Evolutionary conservation across 345 rosid species (phyloP).

Genomic region (Citrus reticulata): DNA sequence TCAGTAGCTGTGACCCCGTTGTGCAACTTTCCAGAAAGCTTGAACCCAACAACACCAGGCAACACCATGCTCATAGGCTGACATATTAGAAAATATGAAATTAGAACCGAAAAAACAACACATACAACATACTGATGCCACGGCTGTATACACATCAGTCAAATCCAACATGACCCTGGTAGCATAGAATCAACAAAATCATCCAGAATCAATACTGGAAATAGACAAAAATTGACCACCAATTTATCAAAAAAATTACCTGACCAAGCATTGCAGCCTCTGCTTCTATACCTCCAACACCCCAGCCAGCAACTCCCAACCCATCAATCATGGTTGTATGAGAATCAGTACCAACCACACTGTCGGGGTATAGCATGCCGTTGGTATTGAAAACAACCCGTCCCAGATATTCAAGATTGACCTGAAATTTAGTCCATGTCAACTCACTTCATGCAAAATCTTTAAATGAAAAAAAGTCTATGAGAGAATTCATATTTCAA

Average conservation of each 20-base stretch:
- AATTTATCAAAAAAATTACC: constrained; percentile 36
- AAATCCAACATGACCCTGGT: background rate
- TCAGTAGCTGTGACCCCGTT: constrained; percentile 98
- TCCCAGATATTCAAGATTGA: constrained; percentile 95
- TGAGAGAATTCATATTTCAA: background rate
- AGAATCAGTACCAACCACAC: constrained; percentile 98
- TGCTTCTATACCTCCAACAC: constrained; percentile 99
- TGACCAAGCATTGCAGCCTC: constrained; percentile 99
- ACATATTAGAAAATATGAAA: constrained; percentile 1
- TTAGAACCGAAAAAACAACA: background rate
- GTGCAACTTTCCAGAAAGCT: constrained; percentile 71
- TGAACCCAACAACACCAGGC: constrained; percentile 99
- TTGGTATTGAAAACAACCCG: constrained; percentile 90
- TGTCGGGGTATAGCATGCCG: constrained; percentile 83
- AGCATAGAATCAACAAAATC: background rate
- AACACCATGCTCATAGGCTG: constrained; percentile 99
- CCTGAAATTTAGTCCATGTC: constrained; percentile 50
- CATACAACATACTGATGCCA: no score
- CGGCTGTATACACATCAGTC: background rate
- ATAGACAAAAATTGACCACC: background rate
- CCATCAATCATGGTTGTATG: constrained; percentile 99
- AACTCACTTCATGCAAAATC: background rate
- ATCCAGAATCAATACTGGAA: background rate
- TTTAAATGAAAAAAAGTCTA: background rate
- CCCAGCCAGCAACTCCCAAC: constrained; percentile 99